Conservation (phyloP, 2,329 filamentous ascomycete species). For the Neofusicoccum cordaticola region DNA sequence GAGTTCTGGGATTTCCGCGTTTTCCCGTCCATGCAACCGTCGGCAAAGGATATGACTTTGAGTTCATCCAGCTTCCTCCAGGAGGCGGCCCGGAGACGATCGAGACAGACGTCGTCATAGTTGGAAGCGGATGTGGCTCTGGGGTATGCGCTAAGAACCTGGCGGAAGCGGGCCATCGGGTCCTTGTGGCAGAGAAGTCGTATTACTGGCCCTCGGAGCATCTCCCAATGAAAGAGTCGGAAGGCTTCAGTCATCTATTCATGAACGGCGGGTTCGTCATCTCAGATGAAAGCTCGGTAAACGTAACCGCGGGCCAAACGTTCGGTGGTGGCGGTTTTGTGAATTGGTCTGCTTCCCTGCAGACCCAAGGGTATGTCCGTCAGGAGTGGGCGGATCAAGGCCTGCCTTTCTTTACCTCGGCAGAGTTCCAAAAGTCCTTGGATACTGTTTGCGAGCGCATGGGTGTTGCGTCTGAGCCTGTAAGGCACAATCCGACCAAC, state of each 20-base stretch:
- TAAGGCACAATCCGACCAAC: constrained; percentile 73
- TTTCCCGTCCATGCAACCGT: constrained; percentile 55
- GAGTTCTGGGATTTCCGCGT: constrained; percentile 58
- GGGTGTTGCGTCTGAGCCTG: constrained; percentile 65
- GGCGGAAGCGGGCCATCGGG: constrained; percentile 69
- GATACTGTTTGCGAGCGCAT: constrained; percentile 77
- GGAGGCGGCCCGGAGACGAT: constrained; percentile 56
- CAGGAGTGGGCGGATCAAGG: constrained; percentile 74
- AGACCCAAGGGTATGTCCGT: constrained; percentile 73
- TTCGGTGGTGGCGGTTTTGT: constrained; percentile 87
- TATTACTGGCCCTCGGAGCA: constrained; percentile 71
- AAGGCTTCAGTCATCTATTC: constrained; percentile 63
- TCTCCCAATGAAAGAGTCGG: constrained; percentile 69
- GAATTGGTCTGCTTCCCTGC: constrained; percentile 73
- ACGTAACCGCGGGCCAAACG: constrained; percentile 64
- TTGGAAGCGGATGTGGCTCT: constrained; percentile 85
- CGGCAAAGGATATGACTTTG: constrained; percentile 54
- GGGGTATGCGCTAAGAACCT: constrained; percentile 78
- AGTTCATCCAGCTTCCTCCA: constrained; percentile 60
- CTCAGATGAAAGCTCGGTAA: constrained; percentile 52
- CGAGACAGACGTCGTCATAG: constrained; percentile 77
- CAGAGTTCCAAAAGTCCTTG: constrained; percentile 72
- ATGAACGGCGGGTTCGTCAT: constrained; percentile 62
- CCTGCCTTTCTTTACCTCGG: constrained; percentile 70
- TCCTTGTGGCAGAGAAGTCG: constrained; percentile 79